phyloP scores from a whole-genome alignment of 805 yeast species.

The Candida oleophila region DNA sequence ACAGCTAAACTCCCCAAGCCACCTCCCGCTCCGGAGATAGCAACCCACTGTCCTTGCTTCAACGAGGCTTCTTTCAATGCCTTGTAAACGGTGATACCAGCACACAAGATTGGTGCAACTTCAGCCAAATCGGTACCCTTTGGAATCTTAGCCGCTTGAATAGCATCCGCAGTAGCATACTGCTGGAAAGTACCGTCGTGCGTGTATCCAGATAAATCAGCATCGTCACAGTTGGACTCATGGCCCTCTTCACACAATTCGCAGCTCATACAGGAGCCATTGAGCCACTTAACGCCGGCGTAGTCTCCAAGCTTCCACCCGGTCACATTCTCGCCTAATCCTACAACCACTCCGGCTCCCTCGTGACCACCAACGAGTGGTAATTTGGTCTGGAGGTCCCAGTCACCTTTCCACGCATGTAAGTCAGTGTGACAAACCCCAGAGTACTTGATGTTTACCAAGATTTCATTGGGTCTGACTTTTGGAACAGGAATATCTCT shows the following conservation, averaged over 20 bases:
- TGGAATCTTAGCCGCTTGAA: conserved; percentile 82
- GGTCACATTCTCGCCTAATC: conserved; percentile 64
- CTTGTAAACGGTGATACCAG: conserved; percentile 90
- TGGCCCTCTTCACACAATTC: conserved; percentile 67
- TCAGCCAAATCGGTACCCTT: conserved; percentile 70
- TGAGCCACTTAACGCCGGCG: conserved; percentile 85
- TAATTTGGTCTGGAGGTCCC: conserved; percentile 75
- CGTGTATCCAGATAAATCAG: conserved; percentile 74
- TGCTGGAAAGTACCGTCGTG: conserved; percentile 92
- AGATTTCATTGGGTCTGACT: conserved; percentile 74
- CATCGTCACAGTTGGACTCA: conserved; percentile 71
- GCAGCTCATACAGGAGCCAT: conserved; percentile 74
- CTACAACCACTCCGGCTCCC: conserved; percentile 86
- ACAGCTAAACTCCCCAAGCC: conserved; percentile 74
- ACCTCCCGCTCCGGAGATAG: conserved; percentile 78
- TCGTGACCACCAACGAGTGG: conserved; percentile 89
- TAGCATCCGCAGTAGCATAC: conserved; percentile 84
- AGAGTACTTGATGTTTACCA: conserved; percentile 79
- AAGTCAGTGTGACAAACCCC: conserved; percentile 95
- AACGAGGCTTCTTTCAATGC: conserved; percentile 79
- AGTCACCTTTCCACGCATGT: conserved; percentile 93
- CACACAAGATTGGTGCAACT: conserved; percentile 83
- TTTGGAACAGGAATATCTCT: conserved; percentile 77
- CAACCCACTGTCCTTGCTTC: conserved; percentile 72
- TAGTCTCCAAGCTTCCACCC: conserved; percentile 76